A percentile compares a stretch with the other conserved stretches of the same genome.
Evolutionary conservation across 2,329 filamentous ascomycete species (phyloP).

Genomic region (Fusarium sp.): DNA sequence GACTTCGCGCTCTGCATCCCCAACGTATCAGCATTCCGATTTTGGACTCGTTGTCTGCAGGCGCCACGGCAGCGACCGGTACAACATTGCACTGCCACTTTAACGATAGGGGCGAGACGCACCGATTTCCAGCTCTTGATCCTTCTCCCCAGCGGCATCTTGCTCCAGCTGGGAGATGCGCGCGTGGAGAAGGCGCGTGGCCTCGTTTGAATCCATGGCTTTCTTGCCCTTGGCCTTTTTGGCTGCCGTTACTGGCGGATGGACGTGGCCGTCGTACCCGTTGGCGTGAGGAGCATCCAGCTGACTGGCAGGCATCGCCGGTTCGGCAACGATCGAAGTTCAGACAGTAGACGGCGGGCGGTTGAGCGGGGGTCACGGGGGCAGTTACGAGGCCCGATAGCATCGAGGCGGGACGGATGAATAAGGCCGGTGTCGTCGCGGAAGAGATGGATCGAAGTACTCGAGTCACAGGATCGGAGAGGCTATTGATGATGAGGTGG

Average conservation of each 20-base stretch:
- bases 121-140: constrained; percentile 97
- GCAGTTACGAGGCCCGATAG: constrained; percentile 28
- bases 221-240: constrained; percentile 92
- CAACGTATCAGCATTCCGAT: constrained; percentile 43
- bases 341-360: constrained; percentile 27
- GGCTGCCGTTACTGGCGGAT: constrained; percentile 58
- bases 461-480: constrained; percentile 27
- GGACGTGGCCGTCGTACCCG: constrained; percentile 55
- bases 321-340: constrained; percentile 29
- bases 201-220: constrained; percentile 85
- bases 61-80: neutral
- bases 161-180: constrained; percentile 96
- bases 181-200: constrained; percentile 89
- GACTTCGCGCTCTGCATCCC: constrained; percentile 83
- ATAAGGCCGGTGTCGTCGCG: constrained; percentile 22
- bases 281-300: constrained; percentile 57
- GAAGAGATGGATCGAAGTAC: constrained; percentile 19
- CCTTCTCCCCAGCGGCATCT: constrained; percentile 92
- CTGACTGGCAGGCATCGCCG: constrained; percentile 56
- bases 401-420: constrained; percentile 41
- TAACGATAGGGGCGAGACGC: constrained; percentile 50
- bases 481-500: constrained; percentile 14
- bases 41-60: constrained; percentile 7
- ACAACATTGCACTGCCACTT: constrained; percentile 23
- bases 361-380: constrained; percentile 39